Evolutionary conservation across 805 yeast species (phyloP), one percentile per base, ranked within the genome.

Genomic region (Cyberlindnera sargentensis): DNA sequence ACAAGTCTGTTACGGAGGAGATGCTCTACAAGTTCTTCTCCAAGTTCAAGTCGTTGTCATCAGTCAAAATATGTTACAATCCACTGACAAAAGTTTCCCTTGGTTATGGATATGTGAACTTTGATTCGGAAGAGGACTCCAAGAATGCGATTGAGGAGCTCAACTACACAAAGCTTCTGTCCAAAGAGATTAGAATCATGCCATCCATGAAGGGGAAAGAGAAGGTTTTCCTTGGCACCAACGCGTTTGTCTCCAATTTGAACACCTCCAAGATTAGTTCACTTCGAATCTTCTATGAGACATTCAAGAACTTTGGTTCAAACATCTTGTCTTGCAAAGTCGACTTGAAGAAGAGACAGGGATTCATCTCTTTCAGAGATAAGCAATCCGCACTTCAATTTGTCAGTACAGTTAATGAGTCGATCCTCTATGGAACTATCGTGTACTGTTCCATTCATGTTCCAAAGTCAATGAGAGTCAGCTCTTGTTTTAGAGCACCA

Each of bases 41-140:
- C 1, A 51, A 51, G 11, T 71, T 47, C 46, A 68, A 73, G 8
- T 67, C 80, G 0, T 67, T 82, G 11, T 58, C 71, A 10, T 75
- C 84, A 4, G 77, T 79, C 29, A 82, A 81, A 55, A 68, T 84
- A 34, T 78, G 88, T 50, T 64, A 69, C 43, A 76, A 78, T 51
- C 72, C 76, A 26, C 63, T 65, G 30, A 66, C 75, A n/a, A 73
- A 73, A 25, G 63, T 70, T 39, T 76, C 89, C 1, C 63, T 86
- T 44, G 84, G 88, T 3, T 82, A 84, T 61, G 93, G 88, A 0
- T 84, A 83, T 57, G 79, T 83, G 20, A 82, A 84, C 44, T 82
- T 81, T 57, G 61, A 63, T 6, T 62, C 59, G 4, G 66, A 67
- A 36, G 54, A 61, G 8, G 82, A 76, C 42, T 87, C 87, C 0